Percentiles rank a stretch among this genome's conserved stretches.
Conservation (phyloP, 345 rosid species). For the Populus tremula region DNA sequence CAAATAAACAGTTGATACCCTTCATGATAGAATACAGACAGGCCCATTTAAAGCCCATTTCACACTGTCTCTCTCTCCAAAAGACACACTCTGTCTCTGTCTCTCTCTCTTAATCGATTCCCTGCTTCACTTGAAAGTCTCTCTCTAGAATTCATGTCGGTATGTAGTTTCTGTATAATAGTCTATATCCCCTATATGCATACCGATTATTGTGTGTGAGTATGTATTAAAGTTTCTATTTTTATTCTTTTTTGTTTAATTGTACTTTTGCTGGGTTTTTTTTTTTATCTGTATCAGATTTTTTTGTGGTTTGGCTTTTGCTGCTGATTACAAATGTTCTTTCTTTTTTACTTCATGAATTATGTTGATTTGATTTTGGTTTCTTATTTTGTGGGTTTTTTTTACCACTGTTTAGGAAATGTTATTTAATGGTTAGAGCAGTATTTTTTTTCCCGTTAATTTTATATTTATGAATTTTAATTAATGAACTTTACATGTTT, state of each 20-base stretch:
- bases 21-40: neutral
- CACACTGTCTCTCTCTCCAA: conserved; percentile 2
- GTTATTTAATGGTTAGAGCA: neutral
- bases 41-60: conserved; percentile 15
- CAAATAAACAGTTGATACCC: conserved; percentile 6
- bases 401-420: neutral
- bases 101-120: conserved; percentile 1
- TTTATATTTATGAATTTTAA: neutral
- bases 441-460: neutral
- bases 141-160: conserved; percentile 58
- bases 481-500: neutral
- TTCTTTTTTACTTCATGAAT: neutral
- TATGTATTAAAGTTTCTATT: conserved; percentile 6
- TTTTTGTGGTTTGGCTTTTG: neutral
- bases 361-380: conserved; percentile 9
- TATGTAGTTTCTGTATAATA: conserved; percentile 31
- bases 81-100: conserved; percentile 12
- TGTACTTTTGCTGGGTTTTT: conserved; percentile 8
- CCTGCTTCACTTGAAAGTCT: neutral
- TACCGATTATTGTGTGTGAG: neutral
- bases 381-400: neutral
- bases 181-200: neutral
- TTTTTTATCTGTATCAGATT: neutral
- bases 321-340: neutral
- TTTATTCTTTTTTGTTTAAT: conserved; percentile 10